Conservation (phyloP, 1,139 yeast genomes). For the Pichia sp. region DNA sequence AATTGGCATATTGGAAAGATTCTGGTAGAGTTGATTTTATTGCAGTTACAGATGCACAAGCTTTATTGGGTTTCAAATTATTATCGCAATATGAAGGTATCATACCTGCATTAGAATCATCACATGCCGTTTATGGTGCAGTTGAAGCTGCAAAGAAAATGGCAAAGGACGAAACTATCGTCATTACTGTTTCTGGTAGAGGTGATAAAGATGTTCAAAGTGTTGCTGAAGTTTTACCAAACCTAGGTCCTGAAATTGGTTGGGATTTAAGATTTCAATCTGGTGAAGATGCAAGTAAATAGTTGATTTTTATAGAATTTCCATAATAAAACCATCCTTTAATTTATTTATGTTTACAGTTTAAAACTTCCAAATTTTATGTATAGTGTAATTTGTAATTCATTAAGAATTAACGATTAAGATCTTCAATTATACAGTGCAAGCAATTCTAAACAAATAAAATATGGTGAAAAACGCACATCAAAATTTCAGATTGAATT, state of each 20-base stretch:
- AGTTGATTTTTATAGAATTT: not conserved
- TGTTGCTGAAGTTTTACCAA: slow-evolving; percentile 90
- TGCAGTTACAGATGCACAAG: slow-evolving; percentile 93
- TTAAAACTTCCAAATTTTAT: not conserved
- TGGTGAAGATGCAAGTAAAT: slow-evolving; percentile 27
- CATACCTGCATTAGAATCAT: slow-evolving; percentile 95
- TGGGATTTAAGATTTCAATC: slow-evolving; percentile 92
- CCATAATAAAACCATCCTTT: not conserved
- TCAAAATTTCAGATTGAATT: not conserved
- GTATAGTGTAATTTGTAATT: not conserved
- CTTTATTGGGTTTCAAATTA: slow-evolving; percentile 80
- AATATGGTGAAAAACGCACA: not conserved
- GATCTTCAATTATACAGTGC: too few species aligned
- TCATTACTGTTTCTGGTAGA: slow-evolving; percentile 91
- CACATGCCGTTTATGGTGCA: slow-evolving; percentile 94
- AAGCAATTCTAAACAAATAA: too few species aligned
- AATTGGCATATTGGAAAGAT: slow-evolving; percentile 90
- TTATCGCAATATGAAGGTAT: slow-evolving; percentile 94
- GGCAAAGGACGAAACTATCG: slow-evolving; percentile 68
- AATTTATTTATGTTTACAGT: not conserved
- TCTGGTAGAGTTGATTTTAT: slow-evolving; percentile 86
- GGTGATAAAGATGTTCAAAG: slow-evolving; percentile 99
- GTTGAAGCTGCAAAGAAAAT: slow-evolving; percentile 80
- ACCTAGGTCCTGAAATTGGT: slow-evolving; percentile 79
- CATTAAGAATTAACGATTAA: too few species aligned